phyloP scores from a whole-genome alignment of 1,284 basidiomycete species.

The Malassezia caprae region DNA sequence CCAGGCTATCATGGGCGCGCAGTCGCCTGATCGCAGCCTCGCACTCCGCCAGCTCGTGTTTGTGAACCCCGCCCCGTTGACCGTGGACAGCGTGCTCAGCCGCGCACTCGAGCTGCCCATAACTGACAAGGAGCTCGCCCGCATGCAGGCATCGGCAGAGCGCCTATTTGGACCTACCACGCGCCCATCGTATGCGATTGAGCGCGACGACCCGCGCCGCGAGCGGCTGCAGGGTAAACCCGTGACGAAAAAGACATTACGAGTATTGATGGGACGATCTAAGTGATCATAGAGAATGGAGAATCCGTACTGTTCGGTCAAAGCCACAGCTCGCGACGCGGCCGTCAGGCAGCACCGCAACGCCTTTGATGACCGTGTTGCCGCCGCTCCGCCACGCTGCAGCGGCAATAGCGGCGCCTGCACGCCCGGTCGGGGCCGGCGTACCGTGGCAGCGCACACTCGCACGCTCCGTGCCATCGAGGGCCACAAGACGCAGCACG shows the following conservation, averaged over 20 bases:
- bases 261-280: conserved; percentile 1
- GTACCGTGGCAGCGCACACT: conserved; percentile 24
- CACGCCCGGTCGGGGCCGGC: background rate
- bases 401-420: conserved; percentile 9
- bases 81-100: conserved; percentile 54
- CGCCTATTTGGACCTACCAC: background rate
- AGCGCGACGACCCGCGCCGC: background rate
- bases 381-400: conserved; percentile 32
- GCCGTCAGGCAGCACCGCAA: conserved; percentile 23
- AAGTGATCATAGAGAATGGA: background rate
- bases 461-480: conserved; percentile 25
- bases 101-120: background rate
- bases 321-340: conserved; percentile 36
- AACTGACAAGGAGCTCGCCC: conserved; percentile 8
- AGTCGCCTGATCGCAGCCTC: conserved; percentile 52
- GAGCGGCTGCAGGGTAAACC: conserved; percentile 9
- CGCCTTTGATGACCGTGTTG: conserved; percentile 38
- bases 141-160: conserved; percentile 8
- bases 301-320: conserved; percentile 28
- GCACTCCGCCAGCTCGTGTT: conserved; percentile 55
- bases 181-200: background rate
- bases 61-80: conserved; percentile 50
- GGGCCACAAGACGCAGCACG: conserved; percentile 27
- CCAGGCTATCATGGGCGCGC: conserved; percentile 55
- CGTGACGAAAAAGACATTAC: conserved; percentile 9